Evolutionary conservation across 345 rosid genomes (phyloP), one percentile per base, ranked within the genome.

Genomic region (Cardamine resedifolia): DNA sequence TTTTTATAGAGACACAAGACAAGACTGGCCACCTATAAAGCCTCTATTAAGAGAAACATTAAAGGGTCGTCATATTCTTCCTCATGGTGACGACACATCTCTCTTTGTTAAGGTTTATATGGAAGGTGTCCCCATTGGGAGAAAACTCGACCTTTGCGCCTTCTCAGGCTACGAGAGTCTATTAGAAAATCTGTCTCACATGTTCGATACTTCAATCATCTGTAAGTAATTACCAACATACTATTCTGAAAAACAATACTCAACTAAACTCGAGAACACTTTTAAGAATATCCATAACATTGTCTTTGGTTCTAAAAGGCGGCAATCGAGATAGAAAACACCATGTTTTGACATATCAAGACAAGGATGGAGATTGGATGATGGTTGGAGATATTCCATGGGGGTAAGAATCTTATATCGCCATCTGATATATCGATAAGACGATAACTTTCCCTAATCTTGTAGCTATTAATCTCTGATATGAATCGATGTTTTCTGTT

Each of bases 101-200:
- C 63, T 79, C 19, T 84, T 78, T 74, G 81, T 84, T 48, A 87
- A 87, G 83, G 89, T 87, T 64, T 84, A 87, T 74, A 85, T 85
- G 87, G 92, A 85, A 44, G 92, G 90, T 7, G 72, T 80, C 43
- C 85, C 85, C 49, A 87, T 87, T 57, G 92, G 92, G 9, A 84
- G 92, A 70, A 87, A 87, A 47, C 75, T 87, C 8, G 85, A 87
- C 50, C 79, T 87, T 73, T 82, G 80, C 18, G 81, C 83, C 38
- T 83, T 79, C 70, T 72, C 76, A 18, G 64, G 80, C 58, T 84
- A 84, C 30, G 74, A 76, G 6, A 74, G 74, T 56, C 79, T 84
- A 14, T 28, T 74, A 44, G 38, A 52, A 15, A 58, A 78, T 9
- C 83, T 84, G 2, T 73, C 75, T 39, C 60, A 43, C 15, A 82